Conservation (phyloP, 768 basidiomycete species). For the Boletellus emodensis region DNA sequence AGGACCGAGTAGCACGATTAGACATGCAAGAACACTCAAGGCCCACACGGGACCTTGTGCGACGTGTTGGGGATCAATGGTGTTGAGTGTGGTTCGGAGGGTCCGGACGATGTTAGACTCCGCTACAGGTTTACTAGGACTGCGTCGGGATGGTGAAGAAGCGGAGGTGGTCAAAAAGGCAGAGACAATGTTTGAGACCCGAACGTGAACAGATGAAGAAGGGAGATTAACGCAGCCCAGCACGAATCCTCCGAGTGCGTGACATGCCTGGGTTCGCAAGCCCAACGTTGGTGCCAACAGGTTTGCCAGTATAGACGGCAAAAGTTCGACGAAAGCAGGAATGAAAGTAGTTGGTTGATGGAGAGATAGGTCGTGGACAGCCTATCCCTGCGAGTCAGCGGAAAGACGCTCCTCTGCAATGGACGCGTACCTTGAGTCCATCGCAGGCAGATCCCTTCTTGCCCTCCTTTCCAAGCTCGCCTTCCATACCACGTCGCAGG, state of each 20-base stretch:
- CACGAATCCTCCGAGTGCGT: constrained; percentile 70
- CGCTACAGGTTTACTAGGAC: constrained; percentile 30
- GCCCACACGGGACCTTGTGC: constrained; percentile 82
- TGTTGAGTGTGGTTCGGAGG: constrained; percentile 57
- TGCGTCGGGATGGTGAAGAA: constrained; percentile 36
- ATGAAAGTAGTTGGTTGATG: constrained; percentile 65
- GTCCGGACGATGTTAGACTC: constrained; percentile 61
- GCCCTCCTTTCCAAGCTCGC: constrained; percentile 83
- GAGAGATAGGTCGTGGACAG: constrained; percentile 64
- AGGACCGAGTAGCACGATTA: constrained; percentile 65
- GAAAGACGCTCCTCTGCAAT: constrained; percentile 3
- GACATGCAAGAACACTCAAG: constrained; percentile 57
- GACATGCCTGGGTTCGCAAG: constrained; percentile 70
- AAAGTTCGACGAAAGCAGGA: constrained; percentile 56
- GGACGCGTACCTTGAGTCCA: constrained; percentile 60
- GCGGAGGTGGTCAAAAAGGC: constrained; percentile 43
- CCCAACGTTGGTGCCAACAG: constrained; percentile 60
- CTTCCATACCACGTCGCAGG: constrained; percentile 71
- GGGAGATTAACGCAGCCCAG: constrained; percentile 49
- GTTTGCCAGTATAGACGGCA: constrained; percentile 59
- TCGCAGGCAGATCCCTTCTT: constrained; percentile 81
- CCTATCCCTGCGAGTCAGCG: constrained; percentile 40
- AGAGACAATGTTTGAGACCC: constrained; percentile 48
- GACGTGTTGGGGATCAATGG: constrained; percentile 51
- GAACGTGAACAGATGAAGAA: constrained; percentile 44